A percentile compares a stretch with the other conserved stretches of the same genome.
phyloP scores from a whole-genome alignment of 805 yeast species.

The Wickerhamiella allomyrinae region DNA sequence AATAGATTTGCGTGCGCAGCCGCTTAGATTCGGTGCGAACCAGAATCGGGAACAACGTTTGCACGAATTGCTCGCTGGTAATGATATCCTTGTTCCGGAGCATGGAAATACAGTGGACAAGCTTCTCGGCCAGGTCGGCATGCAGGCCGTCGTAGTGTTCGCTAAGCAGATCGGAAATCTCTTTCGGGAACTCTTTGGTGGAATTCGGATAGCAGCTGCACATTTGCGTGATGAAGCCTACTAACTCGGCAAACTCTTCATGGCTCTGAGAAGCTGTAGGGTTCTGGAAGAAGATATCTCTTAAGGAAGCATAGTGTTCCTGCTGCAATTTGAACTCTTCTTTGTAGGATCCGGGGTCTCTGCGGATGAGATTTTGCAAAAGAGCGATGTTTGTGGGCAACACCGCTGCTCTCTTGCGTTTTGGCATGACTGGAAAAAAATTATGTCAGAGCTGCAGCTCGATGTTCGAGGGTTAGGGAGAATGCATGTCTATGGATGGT shows the following conservation, averaged over 20 bases:
- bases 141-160: constrained; percentile 70
- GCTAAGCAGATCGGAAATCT: constrained; percentile 49
- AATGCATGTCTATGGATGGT: no score
- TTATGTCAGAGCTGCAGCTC: not conserved
- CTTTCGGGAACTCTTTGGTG: constrained; percentile 72
- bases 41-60: constrained; percentile 76
- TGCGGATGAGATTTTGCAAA: constrained; percentile 77
- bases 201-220: constrained; percentile 82
- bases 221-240: constrained; percentile 86
- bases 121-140: constrained; percentile 81
- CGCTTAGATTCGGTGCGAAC: constrained; percentile 58
- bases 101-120: constrained; percentile 80
- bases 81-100: constrained; percentile 73
- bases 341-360: constrained; percentile 87
- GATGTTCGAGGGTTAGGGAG: not conserved
- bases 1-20: constrained; percentile 68
- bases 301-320: constrained; percentile 77
- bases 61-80: constrained; percentile 65
- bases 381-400: constrained; percentile 85
- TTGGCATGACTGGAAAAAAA: constrained; percentile 44
- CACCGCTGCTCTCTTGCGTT: constrained; percentile 80
- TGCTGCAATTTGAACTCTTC: constrained; percentile 91
- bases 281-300: constrained; percentile 72
- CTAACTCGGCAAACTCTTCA: constrained; percentile 63
- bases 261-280: constrained; percentile 46